A percentile compares a stretch with the other conserved stretches of the same genome.
Conservation (phyloP, 2,329 filamentous ascomycete species). For the Hypoxylon sp. region DNA sequence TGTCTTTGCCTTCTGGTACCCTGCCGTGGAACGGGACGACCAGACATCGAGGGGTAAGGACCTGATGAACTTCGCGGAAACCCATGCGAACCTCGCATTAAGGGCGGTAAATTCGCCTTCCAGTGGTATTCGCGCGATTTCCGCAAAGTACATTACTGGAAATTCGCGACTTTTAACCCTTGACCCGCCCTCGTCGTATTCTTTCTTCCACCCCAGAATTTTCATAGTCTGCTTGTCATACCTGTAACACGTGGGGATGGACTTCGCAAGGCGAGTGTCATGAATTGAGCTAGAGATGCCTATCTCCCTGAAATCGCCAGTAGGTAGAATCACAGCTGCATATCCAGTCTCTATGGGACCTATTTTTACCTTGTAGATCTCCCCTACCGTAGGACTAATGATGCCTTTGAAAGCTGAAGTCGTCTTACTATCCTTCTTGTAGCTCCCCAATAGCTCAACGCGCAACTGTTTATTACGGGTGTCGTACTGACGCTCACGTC, state of each 20-base stretch:
- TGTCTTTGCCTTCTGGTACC: background rate
- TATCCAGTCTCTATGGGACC: background rate
- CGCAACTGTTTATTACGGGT: background rate
- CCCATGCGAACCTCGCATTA: constrained; percentile 15
- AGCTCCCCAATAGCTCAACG: background rate
- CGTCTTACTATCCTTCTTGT: background rate
- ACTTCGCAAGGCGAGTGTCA: constrained; percentile 5
- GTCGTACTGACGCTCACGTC: background rate
- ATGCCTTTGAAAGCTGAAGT: background rate
- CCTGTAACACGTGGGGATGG: constrained; percentile 15
- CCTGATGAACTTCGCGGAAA: constrained; percentile 7
- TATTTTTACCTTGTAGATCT: constrained; percentile 14
- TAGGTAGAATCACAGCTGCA: constrained; percentile 19
- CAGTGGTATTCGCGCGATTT: background rate
- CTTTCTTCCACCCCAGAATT: constrained; percentile 18
- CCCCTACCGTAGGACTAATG: constrained; percentile 11
- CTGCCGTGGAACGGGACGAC: background rate
- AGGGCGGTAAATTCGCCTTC: constrained; percentile 4
- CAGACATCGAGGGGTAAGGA: background rate
- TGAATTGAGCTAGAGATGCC: constrained; percentile 20
- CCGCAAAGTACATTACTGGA: constrained; percentile 14
- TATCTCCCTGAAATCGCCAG: constrained; percentile 14
- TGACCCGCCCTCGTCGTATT: constrained; percentile 20
- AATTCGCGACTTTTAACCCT: constrained; percentile 22
- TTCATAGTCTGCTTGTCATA: constrained; percentile 1